phyloP scores from a whole-genome alignment of 2,329 filamentous ascomycete genomes.

The Aciculosporium take region DNA sequence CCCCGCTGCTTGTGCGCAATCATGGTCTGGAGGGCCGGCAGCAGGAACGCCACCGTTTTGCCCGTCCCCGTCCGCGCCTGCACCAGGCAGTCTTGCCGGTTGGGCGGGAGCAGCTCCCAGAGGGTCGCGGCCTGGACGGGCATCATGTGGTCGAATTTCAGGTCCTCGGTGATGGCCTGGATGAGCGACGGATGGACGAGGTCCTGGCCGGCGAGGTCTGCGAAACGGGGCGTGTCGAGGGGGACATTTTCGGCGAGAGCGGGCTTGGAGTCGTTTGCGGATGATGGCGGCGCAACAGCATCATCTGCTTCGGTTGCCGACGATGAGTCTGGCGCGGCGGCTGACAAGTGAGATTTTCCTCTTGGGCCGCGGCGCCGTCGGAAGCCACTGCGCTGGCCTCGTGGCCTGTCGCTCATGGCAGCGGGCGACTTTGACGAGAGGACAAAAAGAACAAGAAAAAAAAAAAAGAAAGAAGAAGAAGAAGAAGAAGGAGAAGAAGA shows the following conservation, averaged over 20 bases:
- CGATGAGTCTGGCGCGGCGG: not conserved
- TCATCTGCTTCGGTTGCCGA: constrained; percentile 1
- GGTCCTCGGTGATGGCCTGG: constrained; percentile 31
- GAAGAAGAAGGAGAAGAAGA: no score
- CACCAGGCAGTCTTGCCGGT: constrained; percentile 44
- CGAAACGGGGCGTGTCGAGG: constrained; percentile 30
- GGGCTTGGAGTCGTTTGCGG: not conserved
- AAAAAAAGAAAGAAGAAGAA: no score
- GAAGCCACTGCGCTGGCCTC: constrained; percentile 2
- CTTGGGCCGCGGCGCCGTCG: constrained; percentile 3
- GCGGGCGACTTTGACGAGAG: no score
- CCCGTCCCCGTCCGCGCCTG: constrained; percentile 81
- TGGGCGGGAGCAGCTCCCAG: constrained; percentile 30
- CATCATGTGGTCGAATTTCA: constrained; percentile 38
- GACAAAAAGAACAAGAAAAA: no score
- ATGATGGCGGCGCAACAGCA: no score
- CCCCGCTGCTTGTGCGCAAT: constrained; percentile 28
- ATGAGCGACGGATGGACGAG: constrained; percentile 31
- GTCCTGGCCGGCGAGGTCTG: constrained; percentile 26
- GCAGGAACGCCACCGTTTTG: constrained; percentile 71
- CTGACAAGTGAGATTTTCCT: not conserved
- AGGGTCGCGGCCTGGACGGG: constrained; percentile 41
- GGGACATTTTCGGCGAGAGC: constrained; percentile 19
- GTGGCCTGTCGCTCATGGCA: constrained; percentile 3
- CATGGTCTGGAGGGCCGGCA: constrained; percentile 71